These are phyloP conservation scores for Trametes coccinea DNA, from an alignment of 768 basidiomycete genomes.

Conservation along the genomic window DNA sequence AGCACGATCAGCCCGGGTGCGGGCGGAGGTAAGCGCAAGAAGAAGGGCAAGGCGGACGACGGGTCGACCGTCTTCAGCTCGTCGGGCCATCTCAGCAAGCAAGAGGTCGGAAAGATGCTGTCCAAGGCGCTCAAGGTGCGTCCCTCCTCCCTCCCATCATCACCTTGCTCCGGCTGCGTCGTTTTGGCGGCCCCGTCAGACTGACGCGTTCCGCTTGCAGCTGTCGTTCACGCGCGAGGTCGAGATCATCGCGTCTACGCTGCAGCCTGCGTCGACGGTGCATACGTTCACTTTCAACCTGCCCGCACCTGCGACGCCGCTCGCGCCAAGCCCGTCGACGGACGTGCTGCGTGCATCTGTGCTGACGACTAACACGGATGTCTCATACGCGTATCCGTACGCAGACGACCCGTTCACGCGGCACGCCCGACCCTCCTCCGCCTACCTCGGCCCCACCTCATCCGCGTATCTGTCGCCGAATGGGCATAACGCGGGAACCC, in stretches of 20 bases:
- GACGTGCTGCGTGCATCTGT: constrained; percentile 76
- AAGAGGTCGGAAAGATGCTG: constrained; percentile 87
- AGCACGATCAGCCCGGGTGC: constrained; percentile 85
- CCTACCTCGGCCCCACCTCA: constrained; percentile 66
- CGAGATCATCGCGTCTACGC: constrained; percentile 91
- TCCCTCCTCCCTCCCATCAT: not conserved
- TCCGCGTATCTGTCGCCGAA: constrained; percentile 49
- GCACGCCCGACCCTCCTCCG: constrained; percentile 71
- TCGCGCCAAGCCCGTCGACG: constrained; percentile 71
- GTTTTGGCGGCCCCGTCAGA: not conserved
- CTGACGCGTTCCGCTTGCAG: constrained; percentile 39
- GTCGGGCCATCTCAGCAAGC: constrained; percentile 78
- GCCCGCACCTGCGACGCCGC: constrained; percentile 72
- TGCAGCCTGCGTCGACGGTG: constrained; percentile 90
- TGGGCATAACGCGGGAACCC: constrained; percentile 24
- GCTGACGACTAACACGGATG: constrained; percentile 54
- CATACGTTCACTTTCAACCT: constrained; percentile 90
- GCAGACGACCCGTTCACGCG: constrained; percentile 66
- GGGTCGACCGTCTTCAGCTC: constrained; percentile 67
- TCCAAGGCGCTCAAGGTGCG: constrained; percentile 86
- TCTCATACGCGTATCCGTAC: constrained; percentile 74
- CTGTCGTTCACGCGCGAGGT: constrained; percentile 91
- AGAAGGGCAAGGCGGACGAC: constrained; percentile 62
- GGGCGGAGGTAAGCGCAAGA: constrained; percentile 52
- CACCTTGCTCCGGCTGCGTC: not conserved